Evolutionary conservation across 371 early-diverging fungal species (phyloP), one percentile per base, ranked within the genome.

Genomic region (Blyttiomyces sp.): DNA sequence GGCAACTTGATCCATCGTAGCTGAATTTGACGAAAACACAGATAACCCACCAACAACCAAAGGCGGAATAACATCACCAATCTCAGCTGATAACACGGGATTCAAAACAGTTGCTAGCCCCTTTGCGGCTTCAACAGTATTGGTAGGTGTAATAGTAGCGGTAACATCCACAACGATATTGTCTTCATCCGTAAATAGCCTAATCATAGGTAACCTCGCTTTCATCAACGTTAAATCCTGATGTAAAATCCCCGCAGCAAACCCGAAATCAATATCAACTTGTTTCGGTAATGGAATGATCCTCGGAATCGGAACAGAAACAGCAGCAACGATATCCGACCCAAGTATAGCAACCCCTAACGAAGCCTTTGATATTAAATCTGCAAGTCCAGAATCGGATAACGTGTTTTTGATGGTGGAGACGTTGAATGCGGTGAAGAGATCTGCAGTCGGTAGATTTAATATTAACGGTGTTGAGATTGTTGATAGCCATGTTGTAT

Each of bases 31-130:
- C 11, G 28, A 27, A 28, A 58, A 33, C 27, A 50, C 49, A 1
- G 42, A 16, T 19, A 68, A 19, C 39, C n/a, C 13, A n/a, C n/a
- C n/a, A n/a, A 39, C n/a, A 31, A 45, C 21, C 4, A 7, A 66
- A 59, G 36, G 39, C 39, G 39, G n/a, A n/a, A 13, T 39, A 13
- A n/a, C 11, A 11, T 11, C 11, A n/a, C 39, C 39, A 13, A 11
- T n/a, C 39, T 11, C 39, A 9, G 70, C 66, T 34, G 68, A 56
- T 6, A 71, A 42, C 6, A 65, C 36, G 21, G 72, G 72, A 57
- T 71, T 71, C 43, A 71, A 35, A 16, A 68, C 57, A 4, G 21
- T 30, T 4, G 72, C 72, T 5, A 71, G 63, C 31, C 51, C 59
- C 23, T 26, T 42, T 17, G 68, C 72, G 27, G 72, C 72, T 1